Evolutionary conservation across 129 eudicot genomes (phyloP).

Genomic region (Dittrichia graveolens): DNA sequence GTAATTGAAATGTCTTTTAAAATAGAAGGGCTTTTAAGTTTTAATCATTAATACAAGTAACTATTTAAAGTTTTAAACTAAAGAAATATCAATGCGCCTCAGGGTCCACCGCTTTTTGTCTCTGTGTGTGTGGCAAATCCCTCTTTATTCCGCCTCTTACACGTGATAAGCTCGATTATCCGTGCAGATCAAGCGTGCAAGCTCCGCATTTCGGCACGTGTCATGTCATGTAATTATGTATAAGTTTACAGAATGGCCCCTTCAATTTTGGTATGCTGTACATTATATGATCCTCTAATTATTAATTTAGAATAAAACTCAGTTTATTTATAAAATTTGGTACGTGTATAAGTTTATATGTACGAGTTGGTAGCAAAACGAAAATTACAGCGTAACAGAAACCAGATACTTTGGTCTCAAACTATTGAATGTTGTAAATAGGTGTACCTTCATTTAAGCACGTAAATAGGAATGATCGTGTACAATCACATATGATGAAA

Average conservation of each 20-base stretch:
- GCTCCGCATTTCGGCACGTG: slow-evolving; percentile 26
- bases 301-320: background rate
- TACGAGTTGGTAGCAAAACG: background rate
- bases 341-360: too few species aligned
- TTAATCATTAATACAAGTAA: background rate
- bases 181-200: slow-evolving; percentile 29
- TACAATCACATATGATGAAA: too few species aligned
- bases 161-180: slow-evolving; percentile 38
- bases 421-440: too few species aligned
- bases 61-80: too few species aligned
- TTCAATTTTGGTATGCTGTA: background rate
- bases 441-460: too few species aligned
- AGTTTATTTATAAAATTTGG: background rate
- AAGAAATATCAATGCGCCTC: slow-evolving; percentile 22
- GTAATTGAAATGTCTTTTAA: background rate
- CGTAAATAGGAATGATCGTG: too few species aligned
- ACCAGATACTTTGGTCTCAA: too few species aligned
- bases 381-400: background rate
- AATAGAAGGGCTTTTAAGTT: slow-evolving; percentile 11
- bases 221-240: background rate
- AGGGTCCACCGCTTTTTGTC: slow-evolving; percentile 14
- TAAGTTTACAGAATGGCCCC: background rate
- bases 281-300: background rate
- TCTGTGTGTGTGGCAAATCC: background rate
- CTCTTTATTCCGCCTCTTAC: slow-evolving; percentile 16